Evolutionary conservation across 306 rosid genomes (phyloP), one percentile per base, ranked within the genome.

Genomic region (Citrullus colocynthis): DNA sequence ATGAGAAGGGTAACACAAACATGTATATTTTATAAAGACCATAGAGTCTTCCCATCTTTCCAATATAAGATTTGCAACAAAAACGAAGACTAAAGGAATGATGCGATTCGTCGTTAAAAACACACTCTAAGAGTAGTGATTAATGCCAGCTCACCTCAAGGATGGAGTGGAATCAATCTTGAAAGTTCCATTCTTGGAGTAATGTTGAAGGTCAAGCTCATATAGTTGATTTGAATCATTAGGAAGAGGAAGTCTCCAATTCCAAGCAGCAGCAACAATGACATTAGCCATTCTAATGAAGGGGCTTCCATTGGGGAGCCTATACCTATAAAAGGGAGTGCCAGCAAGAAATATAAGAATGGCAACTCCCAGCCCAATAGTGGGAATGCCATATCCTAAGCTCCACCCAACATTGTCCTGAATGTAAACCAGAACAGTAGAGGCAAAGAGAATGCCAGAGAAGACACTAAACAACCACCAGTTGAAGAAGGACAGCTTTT

Each of bases 401-500:
- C 89, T 83, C 98, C 98, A 94, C 6, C 97, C 97, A 28, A 94
- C 86, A 69, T 90, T 90, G 75, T 92, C 98, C 80, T 92, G 97
- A 36, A 94, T 78, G 74, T 91, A 94, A 0, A 94, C 97, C 20
- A 94, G 86, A 10, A 90, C 81, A 5, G 93, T 83, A 7, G 90
- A 88, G 73, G 98, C 96, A 78, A 94, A 87, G 62, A 94, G 78
- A 9, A 90, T 96, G 13, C 98, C 97, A 12, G 88, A 78, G 86
- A 94, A 94, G 15, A 96, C 88, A 70, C 96, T 92, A 42, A 94
- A 94, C 97, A 92, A 88, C 98, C 98, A 94, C 98, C 98, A 94
- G 28, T 94, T 94, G 87, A 94, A 94, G 88, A 94, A 94, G 3
- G 97, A 94, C 2, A 89, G 90, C 78, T 94, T 94, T 1, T 85